phyloP scores from a whole-genome alignment of 768 basidiomycete genomes.

The Lyophyllum atratum region DNA sequence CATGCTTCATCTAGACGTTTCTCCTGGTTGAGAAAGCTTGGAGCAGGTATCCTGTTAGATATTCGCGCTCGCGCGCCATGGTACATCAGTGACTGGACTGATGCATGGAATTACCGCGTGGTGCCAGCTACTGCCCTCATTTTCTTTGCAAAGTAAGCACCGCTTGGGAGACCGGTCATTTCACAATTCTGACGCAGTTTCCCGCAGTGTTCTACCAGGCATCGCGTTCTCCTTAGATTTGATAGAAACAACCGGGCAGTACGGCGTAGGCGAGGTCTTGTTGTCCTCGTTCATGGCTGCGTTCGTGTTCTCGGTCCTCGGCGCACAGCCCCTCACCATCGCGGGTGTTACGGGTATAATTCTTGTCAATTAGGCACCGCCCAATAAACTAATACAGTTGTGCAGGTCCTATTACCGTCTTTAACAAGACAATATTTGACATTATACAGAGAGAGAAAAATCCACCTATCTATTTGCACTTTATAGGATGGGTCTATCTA shows the following conservation, averaged over 20 bases:
- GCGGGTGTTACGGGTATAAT: slow-evolving; percentile 81
- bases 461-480: slow-evolving; percentile 78
- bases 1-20: slow-evolving; percentile 8
- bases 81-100: slow-evolving; percentile 87
- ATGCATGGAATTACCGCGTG: slow-evolving; percentile 91
- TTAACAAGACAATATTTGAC: slow-evolving; percentile 87
- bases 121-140: slow-evolving; percentile 84
- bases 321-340: slow-evolving; percentile 89
- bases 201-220: slow-evolving; percentile 74
- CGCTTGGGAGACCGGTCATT: not conserved
- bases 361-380: not conserved
- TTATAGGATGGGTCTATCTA: slow-evolving; percentile 90
- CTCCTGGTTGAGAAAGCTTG: slow-evolving; percentile 37
- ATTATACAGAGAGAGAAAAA: slow-evolving; percentile 60
- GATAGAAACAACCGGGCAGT: slow-evolving; percentile 87
- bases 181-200: not conserved
- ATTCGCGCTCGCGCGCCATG: slow-evolving; percentile 72
- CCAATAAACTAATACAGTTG: slow-evolving; percentile 2
- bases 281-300: slow-evolving; percentile 87
- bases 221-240: slow-evolving; percentile 92
- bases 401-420: slow-evolving; percentile 88
- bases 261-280: slow-evolving; percentile 88
- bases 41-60: slow-evolving; percentile 70
- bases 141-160: slow-evolving; percentile 78
- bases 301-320: slow-evolving; percentile 82